These are phyloP conservation scores for Trichoderma aggressivum DNA, from an alignment of 2,329 filamentous ascomycete species.

Conservation along the genomic window DNA sequence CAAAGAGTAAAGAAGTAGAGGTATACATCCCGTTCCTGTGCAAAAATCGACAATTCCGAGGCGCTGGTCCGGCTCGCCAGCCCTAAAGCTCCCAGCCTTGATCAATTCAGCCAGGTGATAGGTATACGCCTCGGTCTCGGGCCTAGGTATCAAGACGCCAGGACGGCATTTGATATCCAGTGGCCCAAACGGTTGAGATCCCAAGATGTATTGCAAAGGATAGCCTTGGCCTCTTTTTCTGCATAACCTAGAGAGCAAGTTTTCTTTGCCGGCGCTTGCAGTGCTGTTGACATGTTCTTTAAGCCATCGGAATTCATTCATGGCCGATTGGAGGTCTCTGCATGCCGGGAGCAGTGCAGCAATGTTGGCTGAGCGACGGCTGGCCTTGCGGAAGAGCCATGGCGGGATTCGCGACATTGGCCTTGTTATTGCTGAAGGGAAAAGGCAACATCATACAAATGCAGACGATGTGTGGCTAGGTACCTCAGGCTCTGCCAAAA, in stretches of 20 bases:
- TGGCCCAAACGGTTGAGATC: constrained; percentile 81
- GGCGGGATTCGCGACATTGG: constrained; percentile 63
- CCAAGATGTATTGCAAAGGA: constrained; percentile 86
- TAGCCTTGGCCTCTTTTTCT: constrained; percentile 55
- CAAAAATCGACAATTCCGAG: constrained; percentile 79
- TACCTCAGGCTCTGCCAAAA: background rate
- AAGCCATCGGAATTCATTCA: constrained; percentile 72
- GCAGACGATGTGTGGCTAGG: background rate
- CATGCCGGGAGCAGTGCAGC: constrained; percentile 61
- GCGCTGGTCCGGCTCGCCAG: constrained; percentile 20
- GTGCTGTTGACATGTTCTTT: constrained; percentile 51
- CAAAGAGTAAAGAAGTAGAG: constrained; percentile 67
- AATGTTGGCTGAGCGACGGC: constrained; percentile 52
- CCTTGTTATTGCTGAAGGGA: background rate
- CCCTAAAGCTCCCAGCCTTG: constrained; percentile 23
- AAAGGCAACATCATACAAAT: too few species aligned
- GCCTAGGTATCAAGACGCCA: constrained; percentile 82
- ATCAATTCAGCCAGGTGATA: constrained; percentile 51
- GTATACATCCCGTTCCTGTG: constrained; percentile 87
- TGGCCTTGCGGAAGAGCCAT: constrained; percentile 53
- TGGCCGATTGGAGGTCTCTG: constrained; percentile 59
- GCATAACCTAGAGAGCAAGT: constrained; percentile 42
- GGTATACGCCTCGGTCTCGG: constrained; percentile 70
- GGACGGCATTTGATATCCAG: constrained; percentile 72
- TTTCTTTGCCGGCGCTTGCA: constrained; percentile 15